These are phyloP conservation scores for Naganishia antarctica DNA, from an alignment of 768 basidiomycete genomes.

Conservation along the genomic window DNA sequence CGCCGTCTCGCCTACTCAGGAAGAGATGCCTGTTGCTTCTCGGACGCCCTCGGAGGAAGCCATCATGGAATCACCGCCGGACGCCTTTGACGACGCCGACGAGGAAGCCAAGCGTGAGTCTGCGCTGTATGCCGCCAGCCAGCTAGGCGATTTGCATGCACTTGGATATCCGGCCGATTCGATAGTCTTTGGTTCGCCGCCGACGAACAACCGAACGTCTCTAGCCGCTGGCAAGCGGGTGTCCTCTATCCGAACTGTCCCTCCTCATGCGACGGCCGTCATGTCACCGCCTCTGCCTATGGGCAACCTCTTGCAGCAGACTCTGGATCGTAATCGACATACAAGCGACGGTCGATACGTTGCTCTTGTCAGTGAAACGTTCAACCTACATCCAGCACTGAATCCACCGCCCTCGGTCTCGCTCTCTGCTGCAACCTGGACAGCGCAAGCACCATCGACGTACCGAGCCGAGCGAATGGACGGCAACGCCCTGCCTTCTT, in stretches of 20 bases:
- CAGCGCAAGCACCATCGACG: conserved; percentile 43
- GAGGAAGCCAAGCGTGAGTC: conserved; percentile 34
- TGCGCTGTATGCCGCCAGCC: conserved; percentile 32
- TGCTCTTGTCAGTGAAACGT: conserved; percentile 45
- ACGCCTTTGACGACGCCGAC: conserved; percentile 42
- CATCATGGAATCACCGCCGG: conserved; percentile 23
- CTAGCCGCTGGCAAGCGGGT: conserved; percentile 24
- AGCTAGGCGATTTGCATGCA: conserved; percentile 33
- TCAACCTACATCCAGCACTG: conserved; percentile 47
- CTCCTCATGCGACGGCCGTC: conserved; percentile 28
- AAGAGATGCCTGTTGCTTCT: conserved; percentile 23
- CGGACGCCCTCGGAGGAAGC: conserved; percentile 30
- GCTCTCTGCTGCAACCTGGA: conserved; percentile 47
- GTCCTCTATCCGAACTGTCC: conserved; percentile 42
- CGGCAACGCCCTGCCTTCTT: conserved; percentile 39
- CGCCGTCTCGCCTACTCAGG: conserved; percentile 29
- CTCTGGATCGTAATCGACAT: conserved; percentile 26
- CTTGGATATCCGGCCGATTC: conserved; percentile 45
- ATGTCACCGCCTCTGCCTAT: conserved; percentile 47
- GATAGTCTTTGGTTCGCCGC: conserved; percentile 45
- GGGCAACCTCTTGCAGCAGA: conserved; percentile 39
- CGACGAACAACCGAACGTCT: conserved; percentile 27
- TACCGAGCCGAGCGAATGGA: conserved; percentile 44
- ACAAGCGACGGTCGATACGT: conserved; percentile 40
- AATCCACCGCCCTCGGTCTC: conserved; percentile 46